A percentile compares a stretch with the other conserved stretches of the same genome.
phyloP scores from a whole-genome alignment of 805 yeast species.

The Nakazawaea pomicola region DNA sequence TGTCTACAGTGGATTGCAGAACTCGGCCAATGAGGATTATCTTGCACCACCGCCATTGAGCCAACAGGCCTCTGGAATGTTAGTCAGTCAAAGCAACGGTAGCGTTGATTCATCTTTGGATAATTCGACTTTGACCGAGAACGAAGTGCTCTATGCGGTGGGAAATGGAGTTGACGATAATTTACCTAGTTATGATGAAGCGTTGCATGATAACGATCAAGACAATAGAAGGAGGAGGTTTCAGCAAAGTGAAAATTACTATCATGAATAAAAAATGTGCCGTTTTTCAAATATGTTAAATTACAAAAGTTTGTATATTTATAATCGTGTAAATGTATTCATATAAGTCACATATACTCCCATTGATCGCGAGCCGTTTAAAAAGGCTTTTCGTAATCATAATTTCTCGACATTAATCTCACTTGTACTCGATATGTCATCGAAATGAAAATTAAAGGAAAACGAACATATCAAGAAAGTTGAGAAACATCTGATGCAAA shows the following conservation, averaged over 20 bases:
- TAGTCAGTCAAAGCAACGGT: background rate
- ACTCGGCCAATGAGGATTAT: background rate
- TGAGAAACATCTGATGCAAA: background rate
- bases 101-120: background rate
- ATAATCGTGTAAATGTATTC: too few species aligned
- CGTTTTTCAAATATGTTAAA: background rate
- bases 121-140: background rate
- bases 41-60: background rate
- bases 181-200: constrained; percentile 16
- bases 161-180: constrained; percentile 5
- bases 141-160: background rate
- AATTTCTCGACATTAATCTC: too few species aligned
- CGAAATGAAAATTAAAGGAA: too few species aligned
- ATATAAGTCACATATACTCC: too few species aligned
- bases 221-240: constrained; percentile 15
- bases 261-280: constrained; percentile 1
- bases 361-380: too few species aligned
- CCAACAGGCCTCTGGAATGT: constrained; percentile 6
- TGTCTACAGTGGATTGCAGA: constrained; percentile 20
- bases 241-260: constrained; percentile 16
- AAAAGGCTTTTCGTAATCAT: too few species aligned
- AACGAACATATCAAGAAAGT: background rate
- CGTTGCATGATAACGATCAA: constrained; percentile 14
- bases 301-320: too few species aligned
- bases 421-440: too few species aligned